Base-by-base conservation (phyloP, 768 basidiomycete species). In the Nevesoporus exiguus region DNA sequence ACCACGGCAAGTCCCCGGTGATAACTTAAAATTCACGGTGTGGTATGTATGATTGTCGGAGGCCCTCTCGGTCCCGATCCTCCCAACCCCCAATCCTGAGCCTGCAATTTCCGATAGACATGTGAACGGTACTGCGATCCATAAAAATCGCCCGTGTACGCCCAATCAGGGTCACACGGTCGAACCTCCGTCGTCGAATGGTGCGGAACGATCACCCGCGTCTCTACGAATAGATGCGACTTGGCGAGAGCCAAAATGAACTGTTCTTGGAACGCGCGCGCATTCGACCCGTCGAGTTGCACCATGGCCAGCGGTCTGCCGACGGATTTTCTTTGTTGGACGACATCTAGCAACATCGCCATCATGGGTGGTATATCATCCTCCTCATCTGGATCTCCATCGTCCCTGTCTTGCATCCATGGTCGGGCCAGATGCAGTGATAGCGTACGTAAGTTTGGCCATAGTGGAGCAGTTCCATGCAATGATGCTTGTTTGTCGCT, bases 401-500 rank as follows among this genome's bases (percentile, higher is more conserved):
- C 70, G 33, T 70, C 68, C 57, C 66, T 66, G 25, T 66, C 68
- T 44, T 58, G 63, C 47, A 58, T 61, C 70, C 70, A 71, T 27
- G 66, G 59, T 47, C 59, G 56, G 27, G 60, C 50, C 40, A 70
- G 50, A 41, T 66, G 64, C n/a, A 70, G 62, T 5, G 70, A 52
- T 10, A 70, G 58, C 10, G 62, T 68, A 55, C 52, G 64, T 58
- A 70, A 64, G 42, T 66, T 68, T 30, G 68, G 61, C 69, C 69
- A 70, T 3, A 70, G 50, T 9, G 69, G 68, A 8, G 58, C 41
- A 33, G 68, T 71, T n/a, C 62, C 62, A 31, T 70, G 64, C 51
- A 70, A 53, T 27, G 67, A 66, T 13, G 69, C 68, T 51, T 70
- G 69, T 43, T 71, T 70, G 37, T 70, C 69, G 47, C 70, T 71